These are phyloP conservation scores for Holtermannia corniformis DNA, from an alignment of 768 basidiomycete genomes.

Conservation along the genomic window DNA sequence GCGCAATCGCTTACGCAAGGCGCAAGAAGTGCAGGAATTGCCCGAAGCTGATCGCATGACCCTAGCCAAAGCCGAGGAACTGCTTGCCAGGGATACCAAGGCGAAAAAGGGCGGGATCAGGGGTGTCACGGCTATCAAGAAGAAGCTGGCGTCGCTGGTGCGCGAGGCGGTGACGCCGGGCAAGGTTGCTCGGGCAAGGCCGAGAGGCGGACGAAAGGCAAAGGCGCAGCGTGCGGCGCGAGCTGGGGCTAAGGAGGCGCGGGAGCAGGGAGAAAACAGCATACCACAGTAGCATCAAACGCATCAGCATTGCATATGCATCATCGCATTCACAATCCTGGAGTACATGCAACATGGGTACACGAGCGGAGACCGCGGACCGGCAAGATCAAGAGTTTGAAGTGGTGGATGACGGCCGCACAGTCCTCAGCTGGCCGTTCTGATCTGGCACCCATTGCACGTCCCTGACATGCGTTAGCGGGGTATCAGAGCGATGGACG, in stretches of 20 bases:
- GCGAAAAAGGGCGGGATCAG: not conserved
- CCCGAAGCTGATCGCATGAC: too few relatives aligned
- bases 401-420: slow-evolving; percentile 5
- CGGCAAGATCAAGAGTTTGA: too few relatives aligned
- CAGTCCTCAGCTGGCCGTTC: slow-evolving; percentile 21
- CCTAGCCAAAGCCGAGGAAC: not conserved
- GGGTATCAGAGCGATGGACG: not conserved
- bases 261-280: not conserved
- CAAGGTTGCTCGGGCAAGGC: not conserved
- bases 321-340: too few relatives aligned
- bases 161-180: not conserved
- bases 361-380: too few relatives aligned
- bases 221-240: not conserved
- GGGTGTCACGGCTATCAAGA: not conserved
- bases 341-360: too few relatives aligned
- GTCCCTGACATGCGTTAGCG: slow-evolving; percentile 11
- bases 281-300: not conserved
- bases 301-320: not conserved
- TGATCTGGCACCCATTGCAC: slow-evolving; percentile 32
- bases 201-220: not conserved
- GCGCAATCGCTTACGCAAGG: not conserved
- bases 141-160: not conserved
- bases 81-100: not conserved
- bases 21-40: not conserved
- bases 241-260: not conserved